phyloP scores from a whole-genome alignment of 2,329 filamentous ascomycete genomes.

The Lachnellula hyalina region DNA sequence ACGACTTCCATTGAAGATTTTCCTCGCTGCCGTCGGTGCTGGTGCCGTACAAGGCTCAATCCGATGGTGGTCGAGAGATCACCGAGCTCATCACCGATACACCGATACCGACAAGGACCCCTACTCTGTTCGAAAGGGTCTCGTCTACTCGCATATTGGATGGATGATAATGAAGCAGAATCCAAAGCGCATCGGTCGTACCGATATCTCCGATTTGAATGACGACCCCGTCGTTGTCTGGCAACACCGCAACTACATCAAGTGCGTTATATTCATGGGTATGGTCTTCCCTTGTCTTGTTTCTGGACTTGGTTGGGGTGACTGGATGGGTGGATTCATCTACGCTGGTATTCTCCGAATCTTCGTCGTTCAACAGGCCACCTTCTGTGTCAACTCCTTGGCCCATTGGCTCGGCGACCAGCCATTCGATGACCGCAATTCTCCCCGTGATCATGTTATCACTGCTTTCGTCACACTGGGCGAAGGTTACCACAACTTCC shows the following conservation, averaged over 20 bases:
- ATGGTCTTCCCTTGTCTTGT: slow-evolving; percentile 70
- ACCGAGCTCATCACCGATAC: slow-evolving; percentile 85
- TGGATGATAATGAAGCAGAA: slow-evolving; percentile 96
- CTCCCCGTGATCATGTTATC: slow-evolving; percentile 80
- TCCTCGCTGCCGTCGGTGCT: slow-evolving; percentile 74
- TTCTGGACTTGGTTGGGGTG: slow-evolving; percentile 72
- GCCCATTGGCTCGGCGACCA: slow-evolving; percentile 90
- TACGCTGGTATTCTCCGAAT: slow-evolving; percentile 82
- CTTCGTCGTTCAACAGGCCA: slow-evolving; percentile 87
- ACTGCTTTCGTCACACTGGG: slow-evolving; percentile 81
- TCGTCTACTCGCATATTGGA: slow-evolving; percentile 77
- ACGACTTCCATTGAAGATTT: slow-evolving; percentile 68
- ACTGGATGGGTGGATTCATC: slow-evolving; percentile 76
- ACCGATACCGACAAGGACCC: slow-evolving; percentile 91
- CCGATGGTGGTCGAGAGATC: slow-evolving; percentile 83
- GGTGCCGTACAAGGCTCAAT: slow-evolving; percentile 83
- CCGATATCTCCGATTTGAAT: slow-evolving; percentile 83
- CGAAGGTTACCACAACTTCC: slow-evolving; percentile 92
- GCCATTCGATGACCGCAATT: slow-evolving; percentile 90
- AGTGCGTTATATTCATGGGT: slow-evolving; percentile 72
- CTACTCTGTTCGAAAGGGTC: slow-evolving; percentile 84
- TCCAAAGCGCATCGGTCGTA: slow-evolving; percentile 80
- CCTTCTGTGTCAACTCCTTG: slow-evolving; percentile 88
- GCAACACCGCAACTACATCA: slow-evolving; percentile 85
- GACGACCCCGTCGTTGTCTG: slow-evolving; percentile 79